Base-by-base conservation (phyloP, 2,329 filamentous ascomycete genomes). In the Alternaria arbusti region DNA sequence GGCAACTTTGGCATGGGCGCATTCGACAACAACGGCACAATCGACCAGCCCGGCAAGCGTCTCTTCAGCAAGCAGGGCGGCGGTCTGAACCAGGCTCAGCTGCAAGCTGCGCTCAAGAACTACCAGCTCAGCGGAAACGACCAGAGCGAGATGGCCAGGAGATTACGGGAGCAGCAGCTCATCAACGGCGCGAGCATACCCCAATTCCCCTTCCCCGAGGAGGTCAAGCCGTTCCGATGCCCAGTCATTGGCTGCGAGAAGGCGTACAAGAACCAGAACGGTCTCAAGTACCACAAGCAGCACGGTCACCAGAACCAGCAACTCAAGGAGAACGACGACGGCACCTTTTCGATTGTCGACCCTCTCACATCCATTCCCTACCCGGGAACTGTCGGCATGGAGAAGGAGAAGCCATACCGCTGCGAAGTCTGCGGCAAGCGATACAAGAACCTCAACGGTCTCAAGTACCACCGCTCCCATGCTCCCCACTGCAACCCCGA, bases 221-320 rank as follows among this genome's bases (percentile, higher is more conserved):
- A 99, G 78, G 93, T 96, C 74, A 99, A 98, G 82, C 96, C 96
- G 0, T 99, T 97, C 86, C 92, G 94, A 79, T 99, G 96, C 75
- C 96, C 96, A 2, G 96, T 99, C 54, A 97, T 99, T 78, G 96
- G 96, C 6, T 99, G 96, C 76, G 96, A 98, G 81, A 99, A 99
- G 85, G 95, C 96, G 0, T 99, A 99, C 84, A 99, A 99, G 86
- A 99, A 99, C 80, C 96, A 98, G 79, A 99, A 99, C 72, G 96
- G 96, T 54, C 86, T 99, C 60, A 99, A 98, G 88, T 99, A 93
- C 74, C 89, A 91, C 82, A 91, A 91, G 82, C 84, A 86, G 80
- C 96, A 99, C 74, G 96, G 96, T 17, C 96, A 99, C 79, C 94
- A 96, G 76, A 98, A 95, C 66, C 96, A 99, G 79, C 93, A 97